Evolutionary conservation across 768 basidiomycete species (phyloP).

Genomic region (Phaeotremella skinneri): DNA sequence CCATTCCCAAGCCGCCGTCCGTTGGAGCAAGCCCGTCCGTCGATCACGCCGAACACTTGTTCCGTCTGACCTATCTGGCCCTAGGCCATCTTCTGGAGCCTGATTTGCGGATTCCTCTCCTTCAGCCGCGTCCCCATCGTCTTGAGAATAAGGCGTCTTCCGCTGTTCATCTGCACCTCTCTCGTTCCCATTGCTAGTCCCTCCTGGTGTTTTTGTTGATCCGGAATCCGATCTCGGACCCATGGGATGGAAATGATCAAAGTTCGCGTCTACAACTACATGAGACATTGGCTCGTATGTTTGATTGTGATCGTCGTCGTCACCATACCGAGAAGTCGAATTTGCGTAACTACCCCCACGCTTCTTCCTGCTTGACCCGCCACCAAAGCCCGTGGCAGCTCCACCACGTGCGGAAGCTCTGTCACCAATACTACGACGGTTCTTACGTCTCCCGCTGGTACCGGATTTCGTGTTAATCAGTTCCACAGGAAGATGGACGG

Average conservation of each 20-base stretch:
- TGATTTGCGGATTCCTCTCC: no score
- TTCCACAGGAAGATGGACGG: slow-evolving; percentile 25
- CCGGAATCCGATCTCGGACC: slow-evolving; percentile 44
- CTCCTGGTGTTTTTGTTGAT: slow-evolving; percentile 30
- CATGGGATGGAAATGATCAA: slow-evolving; percentile 42
- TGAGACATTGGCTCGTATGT: slow-evolving; percentile 39
- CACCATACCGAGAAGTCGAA: slow-evolving; percentile 34
- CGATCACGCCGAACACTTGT: slow-evolving; percentile 12
- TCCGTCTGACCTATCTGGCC: slow-evolving; percentile 4
- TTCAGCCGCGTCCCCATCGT: neutral
- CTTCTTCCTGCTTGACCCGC: slow-evolving; percentile 2
- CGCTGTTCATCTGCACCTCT: neutral
- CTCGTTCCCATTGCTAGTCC: neutral
- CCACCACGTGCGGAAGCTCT: slow-evolving; percentile 15
- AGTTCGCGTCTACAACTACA: slow-evolving; percentile 47
- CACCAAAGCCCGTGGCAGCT: neutral
- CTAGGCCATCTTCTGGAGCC: neutral
- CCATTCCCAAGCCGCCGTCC: slow-evolving; percentile 32
- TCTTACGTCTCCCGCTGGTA: slow-evolving; percentile 26
- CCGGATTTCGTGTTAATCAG: slow-evolving; percentile 28
- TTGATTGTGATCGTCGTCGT: slow-evolving; percentile 31
- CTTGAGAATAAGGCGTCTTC: neutral
- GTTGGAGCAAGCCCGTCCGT: slow-evolving; percentile 28
- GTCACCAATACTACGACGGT: slow-evolving; percentile 1
- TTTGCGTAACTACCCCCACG: slow-evolving; percentile 12